Evolutionary conservation across 2,329 filamentous ascomycete genomes (phyloP), one percentile per base, ranked within the genome.

Genomic region (Penicillium sp.): DNA sequence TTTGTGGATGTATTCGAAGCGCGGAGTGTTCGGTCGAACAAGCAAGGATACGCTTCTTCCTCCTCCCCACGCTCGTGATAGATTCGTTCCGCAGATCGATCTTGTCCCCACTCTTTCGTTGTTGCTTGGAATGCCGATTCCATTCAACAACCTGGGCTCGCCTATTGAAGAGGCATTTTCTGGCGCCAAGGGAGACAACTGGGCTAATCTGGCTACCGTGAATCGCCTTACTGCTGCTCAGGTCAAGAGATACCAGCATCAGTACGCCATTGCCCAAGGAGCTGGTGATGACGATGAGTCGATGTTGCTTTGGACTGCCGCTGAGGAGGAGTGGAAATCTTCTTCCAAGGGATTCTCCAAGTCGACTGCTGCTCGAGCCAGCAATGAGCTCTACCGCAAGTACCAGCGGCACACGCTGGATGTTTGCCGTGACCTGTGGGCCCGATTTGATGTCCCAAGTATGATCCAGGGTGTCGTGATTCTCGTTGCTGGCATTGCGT

Each of bases 1-100:
- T 2, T 74, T 99, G 44, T 99, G 94, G 93, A 96, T 99, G 92
- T 99, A 97, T 72, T 96, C 94, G 1, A 96, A 92, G 72, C 87
- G 85, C 63, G 86, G 86, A 0, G 73, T 90, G 9, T 99, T 99
- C 72, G 94, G 94, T 14, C 86, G 92, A 38, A 89, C 85, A 1
- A 80, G 83, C 45, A 76, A 83, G 3, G 82, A 84, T 5, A 82
- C 81, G 60, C 69, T 75, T 13, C 76, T 79, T n/a, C 83, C 84
- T 5, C 83, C 84, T 1, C 70, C 61, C 45, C 90, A 83, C 21
- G 92, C 92, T 39, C 95, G 94, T 71, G 83, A 87, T 21, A 82
- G 65, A 68, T 86, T 89, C n/a, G 79, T 88, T 7, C 80, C 79
- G 55, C 94, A 99, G 74, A 99, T 99, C 61, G 94, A 99, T 71